Evolutionary conservation across 345 rosid species (phyloP), one percentile per base, ranked within the genome.

Genomic region (Camelina laxa): DNA sequence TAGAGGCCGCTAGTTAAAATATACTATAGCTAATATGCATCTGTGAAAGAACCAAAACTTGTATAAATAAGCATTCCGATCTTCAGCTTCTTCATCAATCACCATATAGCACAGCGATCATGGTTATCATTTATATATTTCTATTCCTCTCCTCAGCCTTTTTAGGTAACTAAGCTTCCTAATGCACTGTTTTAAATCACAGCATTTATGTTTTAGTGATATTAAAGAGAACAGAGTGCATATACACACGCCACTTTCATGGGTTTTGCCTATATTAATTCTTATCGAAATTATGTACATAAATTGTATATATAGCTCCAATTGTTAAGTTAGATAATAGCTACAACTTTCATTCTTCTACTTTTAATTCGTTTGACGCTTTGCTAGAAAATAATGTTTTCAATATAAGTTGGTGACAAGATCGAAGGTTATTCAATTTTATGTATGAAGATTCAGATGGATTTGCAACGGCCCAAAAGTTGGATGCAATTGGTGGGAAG

Each of bases 61-160:
- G 13, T 70, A 70, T 60, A 70, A 59, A 70, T 59, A 59, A 31
- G 16, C 49, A 58, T 33, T 21, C 15, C 22, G 2, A 47, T 20
- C 22, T 10, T 4, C 45, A 45, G 65, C 42, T 31, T 45, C 66
- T 59, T 47, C 57, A 70, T 59, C 65, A 20, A 70, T 31, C 24
- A 48, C 39, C 49, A 22, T 10, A 49, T 10, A 49, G 0, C 31
- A 22, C 38, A 38, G 0, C 31, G 6, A 61, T 17, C 51, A 72
- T 72, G 75, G 16, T 17, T 50, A 24, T 24, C 20, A 50, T 72
- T 20, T 72, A 61, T 39, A 8, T 61, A 24, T 36, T 53, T 51
- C 15, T 72, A 15, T 12, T 61, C 39, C 51, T 72, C 53, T 51
- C 60, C 20, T 61, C 61, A 12, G 30, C 31, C 61, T 50, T 51